Conservation (phyloP, 2,329 filamentous ascomycete genomes). For the Trichophyton simii region DNA sequence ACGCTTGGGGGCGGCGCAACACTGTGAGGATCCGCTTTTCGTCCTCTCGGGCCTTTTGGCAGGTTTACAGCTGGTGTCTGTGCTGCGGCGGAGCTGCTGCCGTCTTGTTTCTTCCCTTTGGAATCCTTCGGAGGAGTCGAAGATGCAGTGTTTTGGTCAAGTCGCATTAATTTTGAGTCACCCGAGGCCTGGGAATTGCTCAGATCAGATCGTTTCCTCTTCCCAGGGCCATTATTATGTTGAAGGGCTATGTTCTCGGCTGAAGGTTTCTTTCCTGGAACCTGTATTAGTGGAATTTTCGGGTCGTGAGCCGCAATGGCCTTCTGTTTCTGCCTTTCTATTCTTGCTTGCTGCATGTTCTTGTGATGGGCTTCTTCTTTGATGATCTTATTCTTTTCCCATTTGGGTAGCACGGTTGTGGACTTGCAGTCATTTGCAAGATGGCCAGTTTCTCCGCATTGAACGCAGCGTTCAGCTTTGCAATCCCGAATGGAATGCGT, state of each 20-base stretch:
- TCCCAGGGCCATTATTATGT: constrained; percentile 10
- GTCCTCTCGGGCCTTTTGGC: constrained; percentile 14
- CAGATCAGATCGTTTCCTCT: constrained; percentile 25
- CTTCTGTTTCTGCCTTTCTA: constrained; percentile 28
- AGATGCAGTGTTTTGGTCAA: constrained; percentile 12
- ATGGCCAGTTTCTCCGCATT: constrained; percentile 37
- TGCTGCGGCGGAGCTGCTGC: neutral
- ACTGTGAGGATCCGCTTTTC: constrained; percentile 15
- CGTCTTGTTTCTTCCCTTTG: constrained; percentile 11
- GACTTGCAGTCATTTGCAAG: constrained; percentile 23
- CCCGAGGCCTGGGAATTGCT: constrained; percentile 16
- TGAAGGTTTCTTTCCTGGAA: constrained; percentile 16
- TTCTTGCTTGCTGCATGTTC: constrained; percentile 22
- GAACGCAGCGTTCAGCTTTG: constrained; percentile 29
- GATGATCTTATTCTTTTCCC: constrained; percentile 25
- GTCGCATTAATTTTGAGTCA: constrained; percentile 18
- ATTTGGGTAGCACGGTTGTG: constrained; percentile 24
- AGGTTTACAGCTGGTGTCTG: constrained; percentile 14
- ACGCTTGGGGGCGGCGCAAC: constrained; percentile 15
- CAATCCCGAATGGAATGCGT: constrained; percentile 31
- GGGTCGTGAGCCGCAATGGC: constrained; percentile 35
- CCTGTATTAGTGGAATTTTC: constrained; percentile 30
- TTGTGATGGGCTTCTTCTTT: constrained; percentile 28
- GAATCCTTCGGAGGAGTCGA: constrained; percentile 16
- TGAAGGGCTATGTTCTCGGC: constrained; percentile 10